phyloP scores from a whole-genome alignment of 2,329 filamentous ascomycete genomes.

The Didymella sp. region DNA sequence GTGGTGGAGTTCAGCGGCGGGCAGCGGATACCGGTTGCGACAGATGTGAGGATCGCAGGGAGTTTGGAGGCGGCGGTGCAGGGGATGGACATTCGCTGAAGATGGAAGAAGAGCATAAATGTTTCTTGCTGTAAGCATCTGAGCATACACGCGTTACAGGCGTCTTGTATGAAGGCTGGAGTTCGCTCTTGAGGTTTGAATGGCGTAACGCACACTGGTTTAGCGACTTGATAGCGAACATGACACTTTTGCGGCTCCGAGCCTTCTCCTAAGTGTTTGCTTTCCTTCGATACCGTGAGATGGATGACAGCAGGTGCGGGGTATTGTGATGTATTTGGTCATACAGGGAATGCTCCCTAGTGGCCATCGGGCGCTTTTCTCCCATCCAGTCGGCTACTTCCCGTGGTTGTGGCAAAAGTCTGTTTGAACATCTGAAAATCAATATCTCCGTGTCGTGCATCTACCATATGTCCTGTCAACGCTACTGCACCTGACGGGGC shows the following conservation, averaged over 20 bases:
- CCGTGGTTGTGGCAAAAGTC: background rate
- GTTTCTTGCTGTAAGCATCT: background rate
- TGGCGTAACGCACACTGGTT: background rate
- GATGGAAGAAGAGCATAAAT: background rate
- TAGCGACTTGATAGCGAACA: background rate
- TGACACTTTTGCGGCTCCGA: too few relatives aligned
- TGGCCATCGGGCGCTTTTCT: background rate
- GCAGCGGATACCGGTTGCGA: constrained; percentile 5
- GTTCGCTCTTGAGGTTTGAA: background rate
- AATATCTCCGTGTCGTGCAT: background rate
- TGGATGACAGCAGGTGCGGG: background rate
- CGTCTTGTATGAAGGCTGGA: background rate
- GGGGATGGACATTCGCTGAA: constrained; percentile 1
- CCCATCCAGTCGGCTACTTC: background rate
- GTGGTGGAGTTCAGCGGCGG: constrained; percentile 26
- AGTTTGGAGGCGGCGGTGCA: constrained; percentile 11
- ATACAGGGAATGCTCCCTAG: background rate
- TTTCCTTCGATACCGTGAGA: too few relatives aligned
- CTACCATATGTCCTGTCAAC: background rate
- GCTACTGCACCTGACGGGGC: too few relatives aligned
- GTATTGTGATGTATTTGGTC: background rate
- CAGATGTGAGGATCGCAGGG: constrained; percentile 13
- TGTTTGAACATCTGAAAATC: background rate
- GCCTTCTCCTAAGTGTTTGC: background rate
- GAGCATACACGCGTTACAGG: too few relatives aligned